phyloP scores from a whole-genome alignment of 148 eudicot species.

The Cornus controversa region DNA sequence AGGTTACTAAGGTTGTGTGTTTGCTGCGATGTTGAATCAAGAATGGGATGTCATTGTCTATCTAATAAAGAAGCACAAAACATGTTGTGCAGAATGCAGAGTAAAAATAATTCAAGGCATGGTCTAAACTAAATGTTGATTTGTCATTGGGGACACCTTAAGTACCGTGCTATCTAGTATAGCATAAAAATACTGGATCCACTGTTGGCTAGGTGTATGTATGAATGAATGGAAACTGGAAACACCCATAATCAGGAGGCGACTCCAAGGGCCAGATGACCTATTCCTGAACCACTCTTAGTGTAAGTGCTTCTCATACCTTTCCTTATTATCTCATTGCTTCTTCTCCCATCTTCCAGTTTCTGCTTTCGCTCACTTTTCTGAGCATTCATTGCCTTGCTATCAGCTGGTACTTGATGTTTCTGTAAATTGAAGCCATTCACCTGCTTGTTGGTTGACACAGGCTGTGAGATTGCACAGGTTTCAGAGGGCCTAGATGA shows the following conservation, averaged over 20 bases:
- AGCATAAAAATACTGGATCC: too few relatives aligned
- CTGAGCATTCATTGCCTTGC: conserved; percentile 18
- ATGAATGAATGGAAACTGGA: too few relatives aligned
- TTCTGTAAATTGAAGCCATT: conserved; percentile 1
- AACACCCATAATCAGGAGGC: conserved; percentile 6
- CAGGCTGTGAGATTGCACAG: conserved; percentile 10
- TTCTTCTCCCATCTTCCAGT: conserved; percentile 18
- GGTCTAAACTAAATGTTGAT: too few relatives aligned
- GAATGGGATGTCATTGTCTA: too few relatives aligned
- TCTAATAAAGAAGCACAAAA: too few relatives aligned
- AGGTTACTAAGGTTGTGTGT: too few relatives aligned
- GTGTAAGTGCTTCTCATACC: conserved; percentile 11
- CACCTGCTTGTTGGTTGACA: conserved; percentile 6
- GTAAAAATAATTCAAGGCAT: too few relatives aligned
- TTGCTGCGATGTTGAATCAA: too few relatives aligned
- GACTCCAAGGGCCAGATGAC: conserved; percentile 26
- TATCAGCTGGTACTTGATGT: conserved; percentile 7
- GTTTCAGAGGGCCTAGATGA: conserved; percentile 10
- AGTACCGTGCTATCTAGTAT: too few relatives aligned
- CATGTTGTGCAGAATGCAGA: too few relatives aligned
- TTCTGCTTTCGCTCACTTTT: conserved; percentile 20
- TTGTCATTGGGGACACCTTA: too few relatives aligned
- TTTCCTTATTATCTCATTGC: conserved; percentile 23
- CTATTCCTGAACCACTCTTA: conserved; percentile 14
- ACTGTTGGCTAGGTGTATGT: too few relatives aligned